Evolutionary conservation across 2,329 filamentous ascomycete genomes (phyloP).

Genomic region (Volutella citrinella): DNA sequence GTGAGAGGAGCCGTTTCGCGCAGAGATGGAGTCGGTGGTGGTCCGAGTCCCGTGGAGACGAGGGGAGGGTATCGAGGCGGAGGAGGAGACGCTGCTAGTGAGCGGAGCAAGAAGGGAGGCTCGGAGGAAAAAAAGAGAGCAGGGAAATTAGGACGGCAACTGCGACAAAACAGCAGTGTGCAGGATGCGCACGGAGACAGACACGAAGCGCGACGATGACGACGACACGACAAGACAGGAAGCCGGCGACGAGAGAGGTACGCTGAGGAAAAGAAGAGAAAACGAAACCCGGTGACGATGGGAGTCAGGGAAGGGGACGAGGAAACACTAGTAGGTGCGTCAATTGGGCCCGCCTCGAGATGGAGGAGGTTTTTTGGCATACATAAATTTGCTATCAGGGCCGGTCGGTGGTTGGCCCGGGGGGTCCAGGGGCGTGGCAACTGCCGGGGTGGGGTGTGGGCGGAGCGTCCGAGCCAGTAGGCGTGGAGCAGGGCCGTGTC

Average conservation of each 20-base stretch:
- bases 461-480: slow-evolving; percentile 5
- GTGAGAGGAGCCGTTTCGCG: background rate
- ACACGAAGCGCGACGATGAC: no score
- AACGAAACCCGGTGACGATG: slow-evolving; percentile 14
- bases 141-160: no score
- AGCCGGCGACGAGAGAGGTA: no score
- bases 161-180: no score
- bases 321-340: slow-evolving; percentile 22
- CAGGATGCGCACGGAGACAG: no score
- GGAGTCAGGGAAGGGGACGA: slow-evolving; percentile 10
- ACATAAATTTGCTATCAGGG: slow-evolving; percentile 27
- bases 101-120: no score
- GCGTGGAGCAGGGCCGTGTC: no score
- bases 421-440: slow-evolving; percentile 11
- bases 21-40: slow-evolving; percentile 1
- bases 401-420: slow-evolving; percentile 28
- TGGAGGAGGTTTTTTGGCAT: slow-evolving; percentile 22
- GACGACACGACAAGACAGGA: no score
- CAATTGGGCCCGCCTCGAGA: slow-evolving; percentile 26
- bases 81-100: slow-evolving; percentile 11
- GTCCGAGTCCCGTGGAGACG: slow-evolving; percentile 16
- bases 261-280: no score
- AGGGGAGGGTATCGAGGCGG: background rate
- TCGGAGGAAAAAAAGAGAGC: no score
- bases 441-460: slow-evolving; percentile 7